Evolutionary conservation across 148 eudicot genomes (phyloP).

Genomic region (Dysphania ambrosioides): DNA sequence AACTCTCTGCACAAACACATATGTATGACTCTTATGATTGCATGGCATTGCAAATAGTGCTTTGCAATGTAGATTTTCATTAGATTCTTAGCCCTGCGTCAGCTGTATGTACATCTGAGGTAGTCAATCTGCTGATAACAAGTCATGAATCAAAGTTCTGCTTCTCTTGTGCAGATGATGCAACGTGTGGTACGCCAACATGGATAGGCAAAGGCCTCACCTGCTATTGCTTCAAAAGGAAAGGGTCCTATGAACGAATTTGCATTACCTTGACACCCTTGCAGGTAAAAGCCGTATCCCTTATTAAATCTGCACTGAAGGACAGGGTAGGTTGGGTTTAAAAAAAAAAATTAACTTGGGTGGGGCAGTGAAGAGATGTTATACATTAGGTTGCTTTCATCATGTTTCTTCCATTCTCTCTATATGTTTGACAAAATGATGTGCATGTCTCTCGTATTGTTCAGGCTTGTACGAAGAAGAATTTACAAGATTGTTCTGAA

Average conservation of each 20-base stretch:
- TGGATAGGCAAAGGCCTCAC: constrained; percentile 70
- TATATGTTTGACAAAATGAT: background rate
- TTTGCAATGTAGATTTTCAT: background rate
- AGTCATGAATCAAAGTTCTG: background rate
- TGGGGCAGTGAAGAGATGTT: background rate
- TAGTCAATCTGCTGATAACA: background rate
- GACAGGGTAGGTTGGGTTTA: background rate
- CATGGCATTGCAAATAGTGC: background rate
- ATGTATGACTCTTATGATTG: background rate
- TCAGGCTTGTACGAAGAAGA: background rate
- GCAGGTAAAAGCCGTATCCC: constrained; percentile 50
- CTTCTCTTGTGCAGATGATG: constrained; percentile 49
- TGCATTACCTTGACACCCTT: constrained; percentile 57
- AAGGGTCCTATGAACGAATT: constrained; percentile 50
- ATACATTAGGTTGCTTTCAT: background rate
- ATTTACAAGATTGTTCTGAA: background rate
- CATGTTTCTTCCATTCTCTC: background rate
- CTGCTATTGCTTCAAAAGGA: constrained; percentile 72
- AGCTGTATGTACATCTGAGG: background rate
- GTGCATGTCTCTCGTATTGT: background rate
- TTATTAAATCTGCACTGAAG: background rate
- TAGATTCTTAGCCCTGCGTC: background rate
- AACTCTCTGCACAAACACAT: background rate
- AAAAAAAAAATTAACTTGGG: background rate
- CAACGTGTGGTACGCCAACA: constrained; percentile 46